Evolutionary conservation across 2,329 filamentous ascomycete species (phyloP), one percentile per base, ranked within the genome.

Genomic region (Aspergillus tamarii): DNA sequence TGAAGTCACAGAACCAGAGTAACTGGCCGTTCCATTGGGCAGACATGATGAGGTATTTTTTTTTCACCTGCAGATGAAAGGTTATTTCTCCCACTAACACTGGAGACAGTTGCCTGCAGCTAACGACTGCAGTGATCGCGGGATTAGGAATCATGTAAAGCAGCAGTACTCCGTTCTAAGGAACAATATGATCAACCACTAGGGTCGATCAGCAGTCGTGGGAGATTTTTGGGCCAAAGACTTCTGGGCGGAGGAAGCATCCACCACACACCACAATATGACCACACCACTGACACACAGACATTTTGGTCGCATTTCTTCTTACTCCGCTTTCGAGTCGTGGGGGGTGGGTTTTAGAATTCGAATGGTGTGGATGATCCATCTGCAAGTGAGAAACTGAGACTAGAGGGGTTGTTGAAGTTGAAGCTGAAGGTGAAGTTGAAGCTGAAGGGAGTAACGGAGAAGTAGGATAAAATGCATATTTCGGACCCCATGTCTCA

Each of bases 161-260:
- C 5, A 55, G 54, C 39, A 41, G 16, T 41, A 41, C 39, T n/a
- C n/a, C n/a, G n/a, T n/a, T n/a, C n/a, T 41, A 41, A 52, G 16
- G 43, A 43, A 65, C 46, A 55, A 28, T 52, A 59, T 64, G 64
- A 64, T 66, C 64, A 66, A 62, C 62, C 64, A 66, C 64, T 66
- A 64, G 57, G 62, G 64, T 62, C 62, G 62, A 66, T 62, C 62
- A 61, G 32, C 52, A 39, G 52, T 55, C 6, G 52, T 36, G 32
- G 52, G 52, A 26, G 21, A 39, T 26, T 39, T 55, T 23, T 21
- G 34, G 6, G 39, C 16, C 52, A 55, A 36, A 19, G 26, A n/a
- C n/a, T 23, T 23, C 36, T 23, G 32, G 52, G 52, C n/a, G 52
- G 52, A 34, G 19, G 39, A n/a, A 54, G 52, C 52, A 54, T 28